phyloP scores from a whole-genome alignment of 352 stramenopile species.

The Globisporangium spiculum region DNA sequence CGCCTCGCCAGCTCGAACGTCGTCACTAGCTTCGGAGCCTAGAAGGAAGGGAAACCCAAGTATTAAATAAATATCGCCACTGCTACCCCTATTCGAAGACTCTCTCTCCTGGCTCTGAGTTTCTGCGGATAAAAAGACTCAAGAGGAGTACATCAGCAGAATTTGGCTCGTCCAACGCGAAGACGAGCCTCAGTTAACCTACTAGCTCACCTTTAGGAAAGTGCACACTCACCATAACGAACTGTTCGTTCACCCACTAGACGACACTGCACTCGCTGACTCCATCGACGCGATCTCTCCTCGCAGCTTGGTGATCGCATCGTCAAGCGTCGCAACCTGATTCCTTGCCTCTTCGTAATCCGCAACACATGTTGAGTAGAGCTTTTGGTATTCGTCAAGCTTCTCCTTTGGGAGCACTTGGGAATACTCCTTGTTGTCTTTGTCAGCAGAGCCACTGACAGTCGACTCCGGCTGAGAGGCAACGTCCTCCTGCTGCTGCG shows the following conservation, averaged over 20 bases:
- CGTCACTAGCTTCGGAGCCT: not conserved
- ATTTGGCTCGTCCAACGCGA: not conserved
- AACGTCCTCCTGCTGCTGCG: not conserved
- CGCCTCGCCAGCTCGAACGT: not conserved
- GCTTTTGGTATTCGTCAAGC: slow-evolving; percentile 10
- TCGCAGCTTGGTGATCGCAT: slow-evolving; percentile 9
- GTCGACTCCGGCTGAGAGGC: not conserved
- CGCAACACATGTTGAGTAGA: slow-evolving; percentile 4
- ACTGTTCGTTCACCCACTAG: not conserved
- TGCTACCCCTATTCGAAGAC: not conserved
- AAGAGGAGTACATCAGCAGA: slow-evolving; percentile 1
- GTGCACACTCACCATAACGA: not conserved
- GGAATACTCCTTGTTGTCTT: slow-evolving; percentile 12
- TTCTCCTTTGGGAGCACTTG: not conserved
- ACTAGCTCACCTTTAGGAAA: not conserved
- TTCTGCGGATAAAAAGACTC: not conserved
- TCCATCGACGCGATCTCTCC: slow-evolving; percentile 16
- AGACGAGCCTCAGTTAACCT: not conserved
- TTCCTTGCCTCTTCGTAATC: slow-evolving; percentile 13
- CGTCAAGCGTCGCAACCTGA: slow-evolving; percentile 11
- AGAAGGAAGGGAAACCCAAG: not conserved
- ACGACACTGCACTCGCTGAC: not conserved
- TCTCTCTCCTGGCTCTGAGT: not conserved
- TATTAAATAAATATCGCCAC: not conserved
- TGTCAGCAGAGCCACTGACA: not conserved